phyloP scores from a whole-genome alignment of 2,329 filamentous ascomycete species.

The Exophiala spinifera region DNA sequence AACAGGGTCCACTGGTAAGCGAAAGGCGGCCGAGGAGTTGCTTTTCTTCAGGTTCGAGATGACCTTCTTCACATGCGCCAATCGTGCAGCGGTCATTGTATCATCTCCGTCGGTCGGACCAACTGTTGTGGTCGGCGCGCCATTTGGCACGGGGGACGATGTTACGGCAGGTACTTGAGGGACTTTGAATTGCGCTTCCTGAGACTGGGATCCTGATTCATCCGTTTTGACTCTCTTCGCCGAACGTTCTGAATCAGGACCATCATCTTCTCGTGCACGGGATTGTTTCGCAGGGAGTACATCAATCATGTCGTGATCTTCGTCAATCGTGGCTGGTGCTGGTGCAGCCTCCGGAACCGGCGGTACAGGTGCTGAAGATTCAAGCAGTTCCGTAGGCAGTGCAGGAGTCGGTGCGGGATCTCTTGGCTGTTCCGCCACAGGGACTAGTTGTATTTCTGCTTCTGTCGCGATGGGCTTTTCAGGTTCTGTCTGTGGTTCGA shows the following conservation, averaged over 20 bases:
- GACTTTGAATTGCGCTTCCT: slow-evolving; percentile 45
- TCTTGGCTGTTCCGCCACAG: slow-evolving; percentile 21
- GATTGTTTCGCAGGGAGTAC: slow-evolving; percentile 60
- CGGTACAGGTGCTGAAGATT: slow-evolving; percentile 24
- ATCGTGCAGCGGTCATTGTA: slow-evolving; percentile 21
- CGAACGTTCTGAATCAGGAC: slow-evolving; percentile 56
- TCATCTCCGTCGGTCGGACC: slow-evolving; percentile 27
- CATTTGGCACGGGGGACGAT: slow-evolving; percentile 24
- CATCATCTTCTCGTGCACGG: slow-evolving; percentile 75
- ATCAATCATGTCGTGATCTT: slow-evolving; percentile 55
- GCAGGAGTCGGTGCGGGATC: slow-evolving; percentile 25
- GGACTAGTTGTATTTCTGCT: neutral
- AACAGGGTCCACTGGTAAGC: slow-evolving; percentile 70
- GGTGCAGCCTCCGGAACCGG: no score
- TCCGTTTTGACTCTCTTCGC: slow-evolving; percentile 80
- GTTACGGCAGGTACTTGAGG: slow-evolving; percentile 40
- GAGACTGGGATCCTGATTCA: slow-evolving; percentile 36
- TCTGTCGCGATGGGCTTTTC: slow-evolving; percentile 1
- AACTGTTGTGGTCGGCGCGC: slow-evolving; percentile 32
- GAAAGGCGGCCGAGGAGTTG: slow-evolving; percentile 73
- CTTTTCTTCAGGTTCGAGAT: slow-evolving; percentile 68
- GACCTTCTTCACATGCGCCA: slow-evolving; percentile 30
- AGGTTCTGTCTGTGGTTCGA: neutral
- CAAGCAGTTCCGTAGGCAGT: slow-evolving; percentile 7
- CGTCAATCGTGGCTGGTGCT: neutral